Evolutionary conservation across 1,284 basidiomycete genomes (phyloP), one percentile per base, ranked within the genome.

Genomic region (Phlebopus sp.): DNA sequence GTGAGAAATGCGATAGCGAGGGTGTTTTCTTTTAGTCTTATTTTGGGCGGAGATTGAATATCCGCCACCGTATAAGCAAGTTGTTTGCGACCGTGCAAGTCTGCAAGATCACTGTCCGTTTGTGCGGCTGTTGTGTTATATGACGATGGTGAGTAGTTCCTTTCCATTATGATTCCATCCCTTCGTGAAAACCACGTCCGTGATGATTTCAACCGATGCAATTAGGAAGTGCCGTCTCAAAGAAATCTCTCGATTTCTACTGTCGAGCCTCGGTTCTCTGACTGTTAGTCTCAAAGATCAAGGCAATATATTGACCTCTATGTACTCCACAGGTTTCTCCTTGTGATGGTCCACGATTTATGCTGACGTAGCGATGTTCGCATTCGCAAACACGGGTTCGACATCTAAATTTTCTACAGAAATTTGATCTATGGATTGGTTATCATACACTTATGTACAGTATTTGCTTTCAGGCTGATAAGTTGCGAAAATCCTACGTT

Each of bases 211-310:
- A 67, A 72, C 77, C 77, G 72, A 74, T 67, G 70, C 67, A 66
- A 72, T 77, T 80, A 81, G 78, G 79, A 81, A 81, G 78, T 81
- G 78, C 78, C 79, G 79, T 81, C 78, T 70, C 69, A 81, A 79
- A 68, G 60, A 53, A 67, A 58, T 61, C 56, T 64, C 59, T 56
- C 59, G 55, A 56, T 57, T 55, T 45, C 62, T 59, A 36, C 35
- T 73, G 78, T 79, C 76, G 78, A 77, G 57, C 69, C 73, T 62
- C 77, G 79, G 79, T 81, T 79, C 78, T 74, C 79, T 81, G 79
- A 80, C 64, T 50, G 54, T 50, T 49, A 47, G 48, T 55, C 21
- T 42, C 44, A 31, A 4, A 1, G 17, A 11, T 25, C 39, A 9
- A n/a, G 17, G 21, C 25, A 7, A 23, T 15, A 18, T 41, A 15